Percentiles rank a stretch among this genome's conserved stretches.
Evolutionary conservation across 495 filamentous ascomycete genomes (phyloP).

Genomic region (Podospora australis): DNA sequence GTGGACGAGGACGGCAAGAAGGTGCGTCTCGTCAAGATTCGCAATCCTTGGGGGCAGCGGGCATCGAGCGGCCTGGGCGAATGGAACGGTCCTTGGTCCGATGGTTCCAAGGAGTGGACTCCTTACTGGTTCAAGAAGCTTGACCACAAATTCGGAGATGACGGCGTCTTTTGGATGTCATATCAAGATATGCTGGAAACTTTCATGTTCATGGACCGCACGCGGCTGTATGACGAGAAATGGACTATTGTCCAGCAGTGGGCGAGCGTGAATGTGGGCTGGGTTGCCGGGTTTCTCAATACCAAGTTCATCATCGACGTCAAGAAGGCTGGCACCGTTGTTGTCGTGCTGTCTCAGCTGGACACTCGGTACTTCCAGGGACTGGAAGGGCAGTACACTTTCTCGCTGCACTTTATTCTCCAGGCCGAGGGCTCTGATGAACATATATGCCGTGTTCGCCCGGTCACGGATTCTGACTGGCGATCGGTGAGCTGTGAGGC

Average conservation of each 20-base stretch:
- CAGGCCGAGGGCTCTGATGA: constrained; percentile 74
- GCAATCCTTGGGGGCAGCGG: constrained; percentile 82
- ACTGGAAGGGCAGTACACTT: constrained; percentile 72
- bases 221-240: constrained; percentile 72
- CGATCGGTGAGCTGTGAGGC: constrained; percentile 80
- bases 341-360: constrained; percentile 76
- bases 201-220: constrained; percentile 77
- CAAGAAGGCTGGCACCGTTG: constrained; percentile 57
- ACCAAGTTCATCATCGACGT: constrained; percentile 74
- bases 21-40: constrained; percentile 59
- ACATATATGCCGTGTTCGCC: constrained; percentile 68
- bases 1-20: constrained; percentile 46
- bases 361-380: constrained; percentile 82
- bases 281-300: constrained; percentile 77
- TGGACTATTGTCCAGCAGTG: constrained; percentile 85
- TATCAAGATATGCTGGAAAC: constrained; percentile 79
- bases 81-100: constrained; percentile 79
- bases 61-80: constrained; percentile 39
- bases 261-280: constrained; percentile 81
- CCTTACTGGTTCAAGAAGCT: constrained; percentile 77
- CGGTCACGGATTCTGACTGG: constrained; percentile 57
- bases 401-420: constrained; percentile 71
- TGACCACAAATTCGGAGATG: constrained; percentile 79
- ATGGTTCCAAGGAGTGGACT: constrained; percentile 93
- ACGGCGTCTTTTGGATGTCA: constrained; percentile 65